Percentiles rank a stretch among this genome's conserved stretches.
Evolutionary conservation across 257 asterid genomes (phyloP).

Genomic region (Perilla frutescens): DNA sequence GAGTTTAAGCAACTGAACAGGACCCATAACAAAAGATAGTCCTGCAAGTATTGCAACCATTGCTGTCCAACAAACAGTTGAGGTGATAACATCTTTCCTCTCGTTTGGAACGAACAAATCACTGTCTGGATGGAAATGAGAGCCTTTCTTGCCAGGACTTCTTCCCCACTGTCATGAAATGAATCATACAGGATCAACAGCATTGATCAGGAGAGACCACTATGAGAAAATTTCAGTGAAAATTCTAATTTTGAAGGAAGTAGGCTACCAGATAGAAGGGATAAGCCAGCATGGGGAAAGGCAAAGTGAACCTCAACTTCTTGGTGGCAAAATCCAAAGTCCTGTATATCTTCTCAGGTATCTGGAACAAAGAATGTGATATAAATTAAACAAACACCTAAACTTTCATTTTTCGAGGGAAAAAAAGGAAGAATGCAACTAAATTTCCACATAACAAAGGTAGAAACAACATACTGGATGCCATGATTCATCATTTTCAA

Average conservation of each 20-base stretch:
- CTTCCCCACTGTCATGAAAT: slow-evolving; percentile 71
- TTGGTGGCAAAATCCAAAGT: slow-evolving; percentile 61
- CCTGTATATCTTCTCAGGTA: slow-evolving; percentile 65
- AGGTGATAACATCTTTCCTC: slow-evolving; percentile 80
- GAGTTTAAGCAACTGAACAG: slow-evolving; percentile 76
- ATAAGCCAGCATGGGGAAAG: slow-evolving; percentile 90
- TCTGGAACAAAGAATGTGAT: slow-evolving; percentile 40
- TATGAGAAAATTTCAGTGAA: not conserved
- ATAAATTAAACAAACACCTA: not conserved
- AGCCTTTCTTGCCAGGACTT: slow-evolving; percentile 92
- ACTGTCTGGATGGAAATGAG: slow-evolving; percentile 87
- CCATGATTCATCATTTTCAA: slow-evolving; percentile 99
- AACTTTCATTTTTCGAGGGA: not conserved
- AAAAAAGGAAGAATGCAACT: not conserved
- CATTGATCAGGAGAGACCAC: not conserved
- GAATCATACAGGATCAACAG: slow-evolving; percentile 20
- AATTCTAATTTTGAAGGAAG: not conserved
- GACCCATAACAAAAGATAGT: slow-evolving; percentile 77
- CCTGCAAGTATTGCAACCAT: slow-evolving; percentile 84
- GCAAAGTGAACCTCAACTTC: slow-evolving; percentile 81
- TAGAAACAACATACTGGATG: slow-evolving; percentile 71
- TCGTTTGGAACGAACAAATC: slow-evolving; percentile 85
- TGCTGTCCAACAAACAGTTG: slow-evolving; percentile 84
- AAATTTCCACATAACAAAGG: not conserved
- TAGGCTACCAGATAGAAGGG: slow-evolving; percentile 79